Evolutionary conservation across 2,329 filamentous ascomycete genomes (phyloP).

Genomic region (Dactylellina drechsleri): DNA sequence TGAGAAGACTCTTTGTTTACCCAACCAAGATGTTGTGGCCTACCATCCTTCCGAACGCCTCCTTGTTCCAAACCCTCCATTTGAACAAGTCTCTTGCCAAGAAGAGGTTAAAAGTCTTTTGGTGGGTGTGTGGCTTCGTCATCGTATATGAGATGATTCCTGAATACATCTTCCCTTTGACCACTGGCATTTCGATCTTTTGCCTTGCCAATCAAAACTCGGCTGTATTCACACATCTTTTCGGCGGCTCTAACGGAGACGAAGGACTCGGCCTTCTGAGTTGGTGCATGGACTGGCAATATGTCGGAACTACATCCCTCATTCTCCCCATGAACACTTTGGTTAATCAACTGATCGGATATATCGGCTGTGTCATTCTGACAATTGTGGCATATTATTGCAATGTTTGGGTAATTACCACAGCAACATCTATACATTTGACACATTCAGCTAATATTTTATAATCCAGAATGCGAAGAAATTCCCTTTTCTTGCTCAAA

Average conservation of each 20-base stretch:
- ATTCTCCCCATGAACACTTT: conserved; percentile 62
- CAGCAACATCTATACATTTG: no score
- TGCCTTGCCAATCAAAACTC: conserved; percentile 64
- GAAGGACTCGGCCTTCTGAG: conserved; percentile 64
- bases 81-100: conserved; percentile 61
- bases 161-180: conserved; percentile 64
- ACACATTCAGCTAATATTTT: neutral
- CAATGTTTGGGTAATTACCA: conserved; percentile 61
- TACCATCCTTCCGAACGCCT: conserved; percentile 61
- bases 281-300: conserved; percentile 64
- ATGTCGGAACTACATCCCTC: conserved; percentile 61
- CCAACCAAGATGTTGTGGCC: conserved; percentile 67
- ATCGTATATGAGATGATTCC: conserved; percentile 66
- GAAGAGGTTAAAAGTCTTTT: conserved; percentile 63
- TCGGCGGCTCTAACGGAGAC: conserved; percentile 65
- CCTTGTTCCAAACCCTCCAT: conserved; percentile 63
- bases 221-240: conserved; percentile 65
- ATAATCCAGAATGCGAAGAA: conserved; percentile 58
- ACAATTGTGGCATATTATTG: conserved; percentile 63
- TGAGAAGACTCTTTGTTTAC: conserved; percentile 65
- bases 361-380: conserved; percentile 61
- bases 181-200: conserved; percentile 64
- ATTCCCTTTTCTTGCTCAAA: conserved; percentile 64
- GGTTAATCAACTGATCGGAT: conserved; percentile 62
- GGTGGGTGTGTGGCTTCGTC: conserved; percentile 61